phyloP scores from a whole-genome alignment of 305 asterid genomes.

The Withania somnifera region DNA sequence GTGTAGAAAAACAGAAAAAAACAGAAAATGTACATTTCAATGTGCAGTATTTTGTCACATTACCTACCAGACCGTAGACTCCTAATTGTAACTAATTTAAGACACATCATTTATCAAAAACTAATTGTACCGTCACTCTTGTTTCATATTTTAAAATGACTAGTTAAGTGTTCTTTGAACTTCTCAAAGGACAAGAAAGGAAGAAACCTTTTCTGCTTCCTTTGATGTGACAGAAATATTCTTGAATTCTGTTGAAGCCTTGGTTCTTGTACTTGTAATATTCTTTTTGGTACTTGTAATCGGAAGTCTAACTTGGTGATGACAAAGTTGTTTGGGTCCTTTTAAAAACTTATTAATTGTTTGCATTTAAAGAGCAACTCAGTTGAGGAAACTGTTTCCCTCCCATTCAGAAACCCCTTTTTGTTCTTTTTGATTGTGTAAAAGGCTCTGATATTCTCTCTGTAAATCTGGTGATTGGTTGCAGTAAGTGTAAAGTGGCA shows the following conservation, averaged over 20 bases:
- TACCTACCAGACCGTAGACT: neutral
- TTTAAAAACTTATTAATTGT: neutral
- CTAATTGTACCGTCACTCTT: neutral
- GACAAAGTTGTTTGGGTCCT: neutral
- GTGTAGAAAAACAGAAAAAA: neutral
- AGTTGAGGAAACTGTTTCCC: neutral
- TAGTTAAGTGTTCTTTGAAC: neutral
- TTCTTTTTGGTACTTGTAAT: neutral
- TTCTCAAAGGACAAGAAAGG: neutral
- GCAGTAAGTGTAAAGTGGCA: constrained; percentile 99
- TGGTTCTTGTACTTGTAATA: neutral
- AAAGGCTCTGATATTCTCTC: neutral
- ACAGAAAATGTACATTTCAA: neutral
- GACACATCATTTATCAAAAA: neutral
- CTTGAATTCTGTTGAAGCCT: neutral
- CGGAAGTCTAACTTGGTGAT: neutral
- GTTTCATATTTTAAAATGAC: neutral
- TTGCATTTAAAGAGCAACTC: neutral
- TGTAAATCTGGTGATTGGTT: constrained; percentile 7
- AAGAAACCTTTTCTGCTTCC: neutral
- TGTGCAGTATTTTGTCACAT: neutral
- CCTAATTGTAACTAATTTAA: neutral
- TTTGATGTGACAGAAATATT: neutral
- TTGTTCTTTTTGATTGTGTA: neutral
- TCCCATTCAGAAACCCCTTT: neutral